Evolutionary conservation across 176 grass and related monocot species (phyloP).

Genomic region (Aegilops bicornis): DNA sequence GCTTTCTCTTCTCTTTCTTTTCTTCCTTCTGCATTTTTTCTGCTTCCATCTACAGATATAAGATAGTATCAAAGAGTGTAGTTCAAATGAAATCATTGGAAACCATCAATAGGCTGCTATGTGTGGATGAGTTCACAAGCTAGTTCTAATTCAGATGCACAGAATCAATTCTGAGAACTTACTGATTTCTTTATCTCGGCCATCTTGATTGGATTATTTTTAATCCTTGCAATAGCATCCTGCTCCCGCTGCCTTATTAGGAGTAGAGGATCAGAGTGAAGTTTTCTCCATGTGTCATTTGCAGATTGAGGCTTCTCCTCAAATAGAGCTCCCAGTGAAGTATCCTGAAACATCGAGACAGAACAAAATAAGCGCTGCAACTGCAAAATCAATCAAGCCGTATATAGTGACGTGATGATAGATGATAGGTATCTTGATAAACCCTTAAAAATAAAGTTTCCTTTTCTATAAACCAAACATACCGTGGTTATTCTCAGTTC

Average conservation of each 20-base stretch:
- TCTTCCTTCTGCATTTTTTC: slow-evolving; percentile 79
- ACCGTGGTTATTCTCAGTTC: neutral
- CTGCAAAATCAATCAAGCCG: neutral
- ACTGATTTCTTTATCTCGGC: slow-evolving; percentile 96
- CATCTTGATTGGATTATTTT: slow-evolving; percentile 99
- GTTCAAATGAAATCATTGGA: slow-evolving; percentile 6
- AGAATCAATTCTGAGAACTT: slow-evolving; percentile 24
- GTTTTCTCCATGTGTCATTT: slow-evolving; percentile 94
- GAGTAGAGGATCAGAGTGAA: slow-evolving; percentile 92
- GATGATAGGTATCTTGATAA: neutral
- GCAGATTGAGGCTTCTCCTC: slow-evolving; percentile 97
- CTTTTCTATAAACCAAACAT: neutral
- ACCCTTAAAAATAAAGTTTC: neutral
- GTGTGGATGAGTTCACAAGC: neutral
- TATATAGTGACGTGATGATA: neutral
- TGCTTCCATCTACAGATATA: slow-evolving; percentile 61
- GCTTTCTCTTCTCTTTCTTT: slow-evolving; percentile 68
- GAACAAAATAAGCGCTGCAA: slow-evolving; percentile 1
- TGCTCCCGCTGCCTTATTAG: slow-evolving; percentile 92
- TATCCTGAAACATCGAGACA: slow-evolving; percentile 41
- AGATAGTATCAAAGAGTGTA: slow-evolving; percentile 8
- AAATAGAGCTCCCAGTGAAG: slow-evolving; percentile 72
- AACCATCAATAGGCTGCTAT: neutral
- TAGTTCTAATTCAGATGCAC: neutral
- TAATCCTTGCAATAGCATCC: slow-evolving; percentile 88